A percentile compares a stretch with the other conserved stretches of the same genome.
Conservation (phyloP, 2,329 filamentous ascomycete species). For the Calonectria crousiana region DNA sequence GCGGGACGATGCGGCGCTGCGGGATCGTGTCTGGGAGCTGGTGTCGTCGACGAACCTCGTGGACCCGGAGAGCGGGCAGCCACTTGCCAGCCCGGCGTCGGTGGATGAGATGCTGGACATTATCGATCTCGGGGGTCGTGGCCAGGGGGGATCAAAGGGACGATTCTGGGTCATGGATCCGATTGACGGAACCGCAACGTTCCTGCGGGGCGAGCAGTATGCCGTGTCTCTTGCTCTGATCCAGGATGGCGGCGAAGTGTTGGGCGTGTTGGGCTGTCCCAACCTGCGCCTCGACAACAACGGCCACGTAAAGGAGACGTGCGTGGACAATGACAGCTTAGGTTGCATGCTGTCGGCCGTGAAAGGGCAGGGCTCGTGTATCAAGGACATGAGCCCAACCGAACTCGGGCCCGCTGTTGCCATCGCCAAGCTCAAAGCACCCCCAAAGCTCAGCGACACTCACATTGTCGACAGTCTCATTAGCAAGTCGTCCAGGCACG, state of each 20-base stretch:
- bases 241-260: constrained; percentile 66
- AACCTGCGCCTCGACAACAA: constrained; percentile 60
- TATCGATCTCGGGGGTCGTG: constrained; percentile 69
- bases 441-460: constrained; percentile 34
- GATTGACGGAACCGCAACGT: constrained; percentile 73
- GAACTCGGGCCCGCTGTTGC: constrained; percentile 34
- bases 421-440: constrained; percentile 37
- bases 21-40: constrained; percentile 67
- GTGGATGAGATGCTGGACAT: constrained; percentile 69
- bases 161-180: constrained; percentile 74
- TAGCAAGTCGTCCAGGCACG: constrained; percentile 48
- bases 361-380: constrained; percentile 46
- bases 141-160: constrained; percentile 49
- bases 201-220: constrained; percentile 72
- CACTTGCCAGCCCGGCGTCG: constrained; percentile 55
- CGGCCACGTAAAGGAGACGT: constrained; percentile 52
- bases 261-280: constrained; percentile 73
- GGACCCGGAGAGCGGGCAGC: constrained; percentile 24
- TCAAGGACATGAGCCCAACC: constrained; percentile 41
- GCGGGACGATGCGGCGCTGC: constrained; percentile 59
- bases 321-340: constrained; percentile 48
- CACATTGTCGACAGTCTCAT: constrained; percentile 51
- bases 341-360: constrained; percentile 52
- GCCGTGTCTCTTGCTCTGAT: constrained; percentile 71
- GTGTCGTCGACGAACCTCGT: constrained; percentile 48